Conservation (phyloP, 2,329 filamentous ascomycete species). For the Gaeumannomyces tritici region DNA sequence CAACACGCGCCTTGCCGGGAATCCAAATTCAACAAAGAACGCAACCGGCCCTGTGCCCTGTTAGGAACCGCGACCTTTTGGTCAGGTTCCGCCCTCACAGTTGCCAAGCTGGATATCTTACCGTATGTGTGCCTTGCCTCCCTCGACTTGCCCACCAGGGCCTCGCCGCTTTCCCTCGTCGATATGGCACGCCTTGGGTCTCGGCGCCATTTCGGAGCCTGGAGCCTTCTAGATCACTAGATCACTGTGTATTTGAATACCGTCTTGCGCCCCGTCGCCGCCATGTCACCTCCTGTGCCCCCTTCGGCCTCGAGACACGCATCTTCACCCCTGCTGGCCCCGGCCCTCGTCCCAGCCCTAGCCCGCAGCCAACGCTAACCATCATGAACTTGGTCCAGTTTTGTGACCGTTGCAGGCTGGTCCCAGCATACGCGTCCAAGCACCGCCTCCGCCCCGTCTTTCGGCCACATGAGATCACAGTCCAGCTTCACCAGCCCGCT, state of each 20-base stretch:
- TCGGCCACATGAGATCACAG: slow-evolving; percentile 42
- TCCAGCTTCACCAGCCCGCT: slow-evolving; percentile 38
- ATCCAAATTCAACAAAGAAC: background rate
- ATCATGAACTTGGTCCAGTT: slow-evolving; percentile 25
- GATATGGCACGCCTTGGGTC: background rate
- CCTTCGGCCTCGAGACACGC: background rate
- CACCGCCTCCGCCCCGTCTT: slow-evolving; percentile 22
- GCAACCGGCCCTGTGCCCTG: background rate
- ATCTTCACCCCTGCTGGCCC: background rate
- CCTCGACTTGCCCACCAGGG: background rate
- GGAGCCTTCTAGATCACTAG: no score
- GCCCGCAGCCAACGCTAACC: slow-evolving; percentile 1
- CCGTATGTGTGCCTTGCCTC: slow-evolving; percentile 1
- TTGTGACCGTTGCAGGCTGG: slow-evolving; percentile 45
- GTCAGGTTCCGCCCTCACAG: slow-evolving; percentile 2
- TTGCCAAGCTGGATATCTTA: slow-evolving; percentile 4
- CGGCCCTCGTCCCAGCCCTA: background rate
- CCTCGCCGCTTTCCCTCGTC: background rate
- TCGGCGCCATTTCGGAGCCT: background rate
- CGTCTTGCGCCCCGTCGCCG: background rate
- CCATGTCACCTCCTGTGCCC: background rate
- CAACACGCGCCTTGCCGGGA: background rate
- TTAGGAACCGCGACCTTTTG: slow-evolving; percentile 3
- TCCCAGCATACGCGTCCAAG: slow-evolving; percentile 29
- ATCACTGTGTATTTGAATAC: background rate